Conservation (phyloP, 2,329 filamentous ascomycete species). For the Coccinonectria pachysandricola region DNA sequence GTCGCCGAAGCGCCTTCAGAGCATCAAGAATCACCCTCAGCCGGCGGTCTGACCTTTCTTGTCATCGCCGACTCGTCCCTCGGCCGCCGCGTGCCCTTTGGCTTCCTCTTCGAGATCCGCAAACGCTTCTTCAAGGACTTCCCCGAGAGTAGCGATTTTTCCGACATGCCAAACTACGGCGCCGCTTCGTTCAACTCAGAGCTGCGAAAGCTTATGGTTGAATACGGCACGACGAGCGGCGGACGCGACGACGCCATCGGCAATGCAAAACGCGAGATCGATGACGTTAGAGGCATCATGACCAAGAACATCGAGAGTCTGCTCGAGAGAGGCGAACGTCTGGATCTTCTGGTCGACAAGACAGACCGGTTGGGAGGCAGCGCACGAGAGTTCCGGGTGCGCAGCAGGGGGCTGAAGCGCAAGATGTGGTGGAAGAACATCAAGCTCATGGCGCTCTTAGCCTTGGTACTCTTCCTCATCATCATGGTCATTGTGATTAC, state of each 20-base stretch:
- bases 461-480: conserved; percentile 54
- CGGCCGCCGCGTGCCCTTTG: conserved; percentile 83
- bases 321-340: conserved; percentile 81
- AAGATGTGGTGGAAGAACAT: conserved; percentile 99
- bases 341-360: conserved; percentile 92
- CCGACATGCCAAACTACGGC: conserved; percentile 76
- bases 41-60: conserved; percentile 82
- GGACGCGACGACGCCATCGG: conserved; percentile 72
- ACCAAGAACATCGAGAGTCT: conserved; percentile 88
- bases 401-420: conserved; percentile 75
- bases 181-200: conserved; percentile 77
- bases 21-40: conserved; percentile 46
- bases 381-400: conserved; percentile 80
- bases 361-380: conserved; percentile 84
- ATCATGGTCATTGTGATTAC: conserved; percentile 45
- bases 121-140: conserved; percentile 72
- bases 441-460: conserved; percentile 76
- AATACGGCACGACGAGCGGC: conserved; percentile 69
- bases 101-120: conserved; percentile 84
- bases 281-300: conserved; percentile 88
- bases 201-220: conserved; percentile 67
- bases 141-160: conserved; percentile 58
- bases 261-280: conserved; percentile 81
- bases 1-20: conserved; percentile 72
- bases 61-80: conserved; percentile 75